Evolutionary conservation across 495 filamentous ascomycete species (phyloP).

Genomic region (Aspergillus campestris): DNA sequence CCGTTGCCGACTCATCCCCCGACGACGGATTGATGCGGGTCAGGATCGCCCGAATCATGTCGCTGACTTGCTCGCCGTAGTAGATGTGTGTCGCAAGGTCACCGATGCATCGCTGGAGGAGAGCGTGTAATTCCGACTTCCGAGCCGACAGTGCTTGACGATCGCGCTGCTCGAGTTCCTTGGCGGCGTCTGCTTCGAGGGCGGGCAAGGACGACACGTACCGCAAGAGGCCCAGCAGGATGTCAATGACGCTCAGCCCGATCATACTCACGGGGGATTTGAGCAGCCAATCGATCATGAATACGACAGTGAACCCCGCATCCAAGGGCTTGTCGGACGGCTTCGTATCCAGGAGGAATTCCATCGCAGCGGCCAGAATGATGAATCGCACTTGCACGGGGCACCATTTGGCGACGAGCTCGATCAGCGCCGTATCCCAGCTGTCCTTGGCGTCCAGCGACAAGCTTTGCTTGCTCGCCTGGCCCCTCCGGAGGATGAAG

Average conservation of each 20-base stretch:
- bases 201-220: slow-evolving; percentile 66
- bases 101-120: slow-evolving; percentile 69
- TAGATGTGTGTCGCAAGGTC: slow-evolving; percentile 88
- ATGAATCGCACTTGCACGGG: slow-evolving; percentile 88
- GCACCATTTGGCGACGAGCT: slow-evolving; percentile 70
- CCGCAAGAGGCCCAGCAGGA: slow-evolving; percentile 70
- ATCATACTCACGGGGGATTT: slow-evolving; percentile 87
- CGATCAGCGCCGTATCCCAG: slow-evolving; percentile 75
- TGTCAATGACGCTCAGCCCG: slow-evolving; percentile 87
- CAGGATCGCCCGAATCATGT: slow-evolving; percentile 79
- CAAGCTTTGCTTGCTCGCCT: not conserved
- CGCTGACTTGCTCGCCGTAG: slow-evolving; percentile 85
- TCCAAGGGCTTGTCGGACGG: slow-evolving; percentile 57
- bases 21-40: slow-evolving; percentile 60
- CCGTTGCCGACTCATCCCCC: slow-evolving; percentile 26
- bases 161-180: not conserved
- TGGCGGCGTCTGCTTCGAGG: slow-evolving; percentile 22
- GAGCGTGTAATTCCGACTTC: slow-evolving; percentile 49
- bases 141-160: slow-evolving; percentile 29
- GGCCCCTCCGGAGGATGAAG: slow-evolving; percentile 57
- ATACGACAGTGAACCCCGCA: slow-evolving; percentile 62
- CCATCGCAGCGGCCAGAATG: slow-evolving; percentile 72
- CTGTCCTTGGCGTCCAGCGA: slow-evolving; percentile 26
- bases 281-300: slow-evolving; percentile 69
- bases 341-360: slow-evolving; percentile 55